Percentiles rank a stretch among this genome's conserved stretches.
Conservation (phyloP, 2,329 filamentous ascomycete genomes). For the Verticillium isaacii region DNA sequence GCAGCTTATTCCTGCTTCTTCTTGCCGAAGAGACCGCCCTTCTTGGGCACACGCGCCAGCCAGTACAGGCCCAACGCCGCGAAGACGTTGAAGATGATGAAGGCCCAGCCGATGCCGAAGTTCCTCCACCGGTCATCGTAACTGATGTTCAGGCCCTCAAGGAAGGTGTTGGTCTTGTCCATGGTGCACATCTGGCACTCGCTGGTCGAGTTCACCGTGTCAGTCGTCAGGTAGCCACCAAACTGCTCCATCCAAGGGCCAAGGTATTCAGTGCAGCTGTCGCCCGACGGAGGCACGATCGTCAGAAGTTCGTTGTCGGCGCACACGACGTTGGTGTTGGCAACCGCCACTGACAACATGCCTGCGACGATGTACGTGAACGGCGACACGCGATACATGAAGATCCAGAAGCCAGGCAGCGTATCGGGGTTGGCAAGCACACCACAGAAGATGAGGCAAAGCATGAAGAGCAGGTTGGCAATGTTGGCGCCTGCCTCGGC, state of each 20-base stretch:
- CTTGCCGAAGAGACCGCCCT: conserved; percentile 16
- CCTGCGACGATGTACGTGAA: conserved; percentile 77
- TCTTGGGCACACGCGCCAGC: conserved; percentile 43
- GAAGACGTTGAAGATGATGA: conserved; percentile 53
- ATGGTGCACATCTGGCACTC: conserved; percentile 54
- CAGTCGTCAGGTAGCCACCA: conserved; percentile 52
- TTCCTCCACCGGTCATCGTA: conserved; percentile 64
- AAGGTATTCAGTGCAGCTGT: conserved; percentile 59
- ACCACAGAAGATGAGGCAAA: conserved; percentile 71
- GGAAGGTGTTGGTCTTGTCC: conserved; percentile 45
- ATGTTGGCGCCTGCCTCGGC: conserved; percentile 74
- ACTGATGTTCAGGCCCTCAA: conserved; percentile 40
- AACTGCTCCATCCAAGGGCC: conserved; percentile 36
- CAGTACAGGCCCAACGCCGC: conserved; percentile 54
- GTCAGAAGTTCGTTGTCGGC: conserved; percentile 62
- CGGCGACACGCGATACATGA: conserved; percentile 78
- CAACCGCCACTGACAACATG: conserved; percentile 66
- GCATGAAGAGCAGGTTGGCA: conserved; percentile 68
- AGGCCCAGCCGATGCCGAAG: conserved; percentile 59
- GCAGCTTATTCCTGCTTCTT: conserved; percentile 24
- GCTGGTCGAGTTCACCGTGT: conserved; percentile 28
- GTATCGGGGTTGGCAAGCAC: conserved; percentile 60
- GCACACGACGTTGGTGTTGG: conserved; percentile 62
- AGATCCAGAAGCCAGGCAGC: conserved; percentile 74
- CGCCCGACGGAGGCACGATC: conserved; percentile 57